These are phyloP conservation scores for Bryoglossum gracile DNA, from an alignment of 495 filamentous ascomycete genomes.

Conservation along the genomic window DNA sequence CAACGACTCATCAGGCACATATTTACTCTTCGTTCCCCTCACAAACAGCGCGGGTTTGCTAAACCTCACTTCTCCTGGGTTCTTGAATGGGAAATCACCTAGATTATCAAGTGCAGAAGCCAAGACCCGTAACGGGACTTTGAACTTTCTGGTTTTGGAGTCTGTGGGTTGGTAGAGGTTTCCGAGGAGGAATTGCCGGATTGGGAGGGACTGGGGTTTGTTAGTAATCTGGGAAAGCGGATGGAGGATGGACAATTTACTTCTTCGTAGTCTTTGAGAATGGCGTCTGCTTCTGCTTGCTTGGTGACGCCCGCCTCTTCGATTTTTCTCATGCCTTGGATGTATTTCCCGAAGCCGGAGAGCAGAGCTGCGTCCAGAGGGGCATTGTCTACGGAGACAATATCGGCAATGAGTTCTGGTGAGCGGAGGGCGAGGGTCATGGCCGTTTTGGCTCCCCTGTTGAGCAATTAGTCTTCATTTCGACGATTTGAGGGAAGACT, in stretches of 20 bases:
- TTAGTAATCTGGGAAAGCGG: not conserved
- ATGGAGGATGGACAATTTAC: conserved; percentile 28
- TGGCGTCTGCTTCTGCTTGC: conserved; percentile 71
- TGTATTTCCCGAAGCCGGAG: conserved; percentile 71
- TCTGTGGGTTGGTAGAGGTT: conserved; percentile 57
- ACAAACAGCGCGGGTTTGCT: conserved; percentile 75
- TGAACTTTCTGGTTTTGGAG: conserved; percentile 33
- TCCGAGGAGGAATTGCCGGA: conserved; percentile 91
- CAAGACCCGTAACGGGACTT: conserved; percentile 43
- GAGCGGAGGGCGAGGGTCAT: conserved; percentile 76
- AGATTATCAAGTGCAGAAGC: conserved; percentile 54
- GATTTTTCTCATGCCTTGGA: conserved; percentile 77
- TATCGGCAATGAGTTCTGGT: conserved; percentile 53
- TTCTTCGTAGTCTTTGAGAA: conserved; percentile 70
- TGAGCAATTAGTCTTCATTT: not conserved
- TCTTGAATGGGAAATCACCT: conserved; percentile 78
- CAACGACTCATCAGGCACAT: conserved; percentile 82
- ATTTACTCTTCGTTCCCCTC: conserved; percentile 73
- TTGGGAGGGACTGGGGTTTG: conserved; percentile 48
- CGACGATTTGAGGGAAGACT: conserved; percentile 20
- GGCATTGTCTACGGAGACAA: conserved; percentile 90
- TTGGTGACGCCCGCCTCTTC: conserved; percentile 58
- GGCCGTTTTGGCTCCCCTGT: conserved; percentile 86
- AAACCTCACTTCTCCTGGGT: conserved; percentile 54
- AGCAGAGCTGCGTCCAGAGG: conserved; percentile 70